These are phyloP conservation scores for Debaryomyces psychrophilus DNA, from an alignment of 1,139 yeast genomes.

Conservation along the genomic window DNA sequence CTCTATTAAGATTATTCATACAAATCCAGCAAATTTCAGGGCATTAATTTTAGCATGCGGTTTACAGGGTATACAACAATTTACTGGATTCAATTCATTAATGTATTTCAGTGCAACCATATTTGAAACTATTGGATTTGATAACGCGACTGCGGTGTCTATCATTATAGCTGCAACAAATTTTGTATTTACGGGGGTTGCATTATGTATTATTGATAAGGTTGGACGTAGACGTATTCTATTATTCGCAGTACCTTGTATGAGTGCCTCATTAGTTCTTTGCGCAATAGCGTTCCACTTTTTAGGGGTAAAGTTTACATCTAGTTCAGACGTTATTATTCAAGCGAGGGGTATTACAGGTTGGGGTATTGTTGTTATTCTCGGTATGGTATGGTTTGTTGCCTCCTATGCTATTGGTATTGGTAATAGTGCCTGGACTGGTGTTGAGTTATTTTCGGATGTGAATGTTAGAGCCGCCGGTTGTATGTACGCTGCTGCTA, in stretches of 20 bases:
- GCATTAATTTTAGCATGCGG: constrained; percentile 90
- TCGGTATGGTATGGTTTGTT: constrained; percentile 83
- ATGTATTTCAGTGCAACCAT: constrained; percentile 93
- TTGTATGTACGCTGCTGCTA: constrained; percentile 86
- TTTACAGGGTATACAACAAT: constrained; percentile 92
- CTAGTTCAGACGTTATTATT: constrained; percentile 47
- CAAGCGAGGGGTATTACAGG: constrained; percentile 56
- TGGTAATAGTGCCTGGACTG: constrained; percentile 99
- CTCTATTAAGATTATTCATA: constrained; percentile 69
- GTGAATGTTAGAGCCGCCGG: constrained; percentile 88
- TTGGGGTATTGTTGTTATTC: constrained; percentile 86
- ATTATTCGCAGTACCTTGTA: constrained; percentile 74
- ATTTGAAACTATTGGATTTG: constrained; percentile 85
- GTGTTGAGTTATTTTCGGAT: constrained; percentile 91
- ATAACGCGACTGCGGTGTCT: constrained; percentile 89
- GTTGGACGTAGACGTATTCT: constrained; percentile 85
- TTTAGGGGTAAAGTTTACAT: constrained; percentile 60
- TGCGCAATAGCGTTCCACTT: constrained; percentile 91
- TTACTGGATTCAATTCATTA: constrained; percentile 91
- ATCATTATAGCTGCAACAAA: constrained; percentile 91
- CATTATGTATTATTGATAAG: constrained; percentile 79
- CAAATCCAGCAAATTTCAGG: constrained; percentile 78
- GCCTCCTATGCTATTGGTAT: constrained; percentile 92
- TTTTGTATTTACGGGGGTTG: constrained; percentile 80
- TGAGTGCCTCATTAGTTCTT: constrained; percentile 73